A percentile compares a stretch with the other conserved stretches of the same genome.
Conservation (phyloP, 345 rosid species). For the Eucalyptus lansdowneana region DNA sequence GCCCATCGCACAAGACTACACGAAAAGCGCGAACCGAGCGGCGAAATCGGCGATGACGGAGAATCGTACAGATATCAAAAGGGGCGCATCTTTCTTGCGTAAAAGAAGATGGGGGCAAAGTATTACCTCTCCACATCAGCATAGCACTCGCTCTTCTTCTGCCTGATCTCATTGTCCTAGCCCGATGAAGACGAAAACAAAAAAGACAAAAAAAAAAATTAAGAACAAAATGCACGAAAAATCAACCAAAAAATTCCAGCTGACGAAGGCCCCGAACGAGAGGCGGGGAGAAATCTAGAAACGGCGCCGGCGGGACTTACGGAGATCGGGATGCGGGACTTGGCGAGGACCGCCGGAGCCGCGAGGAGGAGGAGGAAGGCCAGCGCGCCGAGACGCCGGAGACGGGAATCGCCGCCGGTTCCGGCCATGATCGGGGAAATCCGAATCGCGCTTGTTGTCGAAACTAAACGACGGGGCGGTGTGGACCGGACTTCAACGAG, state of each 20-base stretch:
- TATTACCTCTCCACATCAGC: constrained; percentile 58
- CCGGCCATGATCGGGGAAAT: background rate
- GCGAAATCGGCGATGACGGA: background rate
- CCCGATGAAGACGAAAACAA: background rate
- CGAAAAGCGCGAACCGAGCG: background rate
- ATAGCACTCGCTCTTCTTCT: constrained; percentile 58
- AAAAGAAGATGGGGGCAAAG: background rate
- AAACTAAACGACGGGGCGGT: accelerated
- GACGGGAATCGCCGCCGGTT: background rate
- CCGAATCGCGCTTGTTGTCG: background rate
- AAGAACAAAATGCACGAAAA: background rate
- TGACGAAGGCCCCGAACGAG: background rate
- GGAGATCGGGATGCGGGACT: constrained; percentile 38
- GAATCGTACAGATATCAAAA: too few species aligned
- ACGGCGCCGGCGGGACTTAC: constrained; percentile 3
- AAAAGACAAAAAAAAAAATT: too few species aligned
- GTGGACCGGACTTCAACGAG: background rate
- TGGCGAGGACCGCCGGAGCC: constrained; percentile 14
- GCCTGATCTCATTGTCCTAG: constrained; percentile 52
- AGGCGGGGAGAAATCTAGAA: background rate
- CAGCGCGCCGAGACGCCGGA: background rate
- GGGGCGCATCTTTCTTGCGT: background rate
- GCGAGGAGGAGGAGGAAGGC: constrained; percentile 3
- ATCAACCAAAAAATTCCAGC: background rate
- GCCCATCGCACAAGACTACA: background rate